Base-by-base conservation (phyloP, 768 basidiomycete genomes). In the Trametes sanguinea region DNA sequence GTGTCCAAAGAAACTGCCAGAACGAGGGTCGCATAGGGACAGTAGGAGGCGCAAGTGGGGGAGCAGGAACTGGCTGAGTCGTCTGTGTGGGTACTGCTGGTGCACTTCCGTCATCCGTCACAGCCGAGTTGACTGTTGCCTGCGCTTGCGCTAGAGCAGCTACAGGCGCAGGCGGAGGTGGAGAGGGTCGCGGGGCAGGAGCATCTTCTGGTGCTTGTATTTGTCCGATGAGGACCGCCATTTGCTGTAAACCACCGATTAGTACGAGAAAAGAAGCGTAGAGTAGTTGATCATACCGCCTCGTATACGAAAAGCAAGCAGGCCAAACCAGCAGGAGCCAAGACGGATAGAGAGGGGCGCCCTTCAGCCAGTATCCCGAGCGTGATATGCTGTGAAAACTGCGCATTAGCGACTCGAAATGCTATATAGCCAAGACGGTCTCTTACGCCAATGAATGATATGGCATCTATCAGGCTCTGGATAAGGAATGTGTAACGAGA, bases 321-420 rank as follows among this genome's bases (percentile, higher is more conserved):
- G 10, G 91, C 88, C 29, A 95, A 69, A 68, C 94, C 95, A 0
- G 92, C 92, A 1, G 94, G 93, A 0, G 89, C 89, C 43, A 95
- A 80, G 29, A 95, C 79, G 1, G 92, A 87, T 27, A 96, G 73
- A 1, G 92, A 93, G 2, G 92, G 84, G 33, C 87, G 78, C 45
- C 93, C 93, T 63, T 95, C 90, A 2, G 90, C 86, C 40, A 95
- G 76, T 58, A 95, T 89, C 4, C 91, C 92, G 60, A 96, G 88
- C 0, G 93, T 95, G 56, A 95, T 86, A 68, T 95, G 92, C 80
- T 81, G 56, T 22, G 22, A 22, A 22, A 22, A 1, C 22, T 22
- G 22, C 22, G 22, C 22, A 22, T 22, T 22, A 22, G 22, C 22
- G 22, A 22, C 22, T 22, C 22, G 3, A 46, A 44, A 17, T 17